These are phyloP conservation scores for Aegle marmelos DNA, from an alignment of 345 rosid genomes.

Conservation along the genomic window DNA sequence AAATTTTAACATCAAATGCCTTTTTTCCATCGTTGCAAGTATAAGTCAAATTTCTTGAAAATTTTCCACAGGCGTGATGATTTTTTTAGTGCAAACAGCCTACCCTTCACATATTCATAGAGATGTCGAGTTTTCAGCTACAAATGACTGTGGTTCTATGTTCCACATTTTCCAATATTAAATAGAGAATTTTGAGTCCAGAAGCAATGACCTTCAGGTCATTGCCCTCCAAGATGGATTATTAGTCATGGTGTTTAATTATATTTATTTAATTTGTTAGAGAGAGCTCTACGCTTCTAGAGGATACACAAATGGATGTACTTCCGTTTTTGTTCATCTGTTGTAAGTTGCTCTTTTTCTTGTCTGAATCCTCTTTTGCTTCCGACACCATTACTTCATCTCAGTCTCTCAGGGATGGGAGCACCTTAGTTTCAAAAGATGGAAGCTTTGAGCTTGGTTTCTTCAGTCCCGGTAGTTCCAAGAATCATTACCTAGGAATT, in stretches of 20 bases:
- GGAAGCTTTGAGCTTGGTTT: conserved; percentile 27
- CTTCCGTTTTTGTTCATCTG: neutral
- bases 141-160: too few species aligned
- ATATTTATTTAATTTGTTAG: neutral
- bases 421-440: conserved; percentile 3
- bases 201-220: neutral
- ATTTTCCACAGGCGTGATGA: too few species aligned
- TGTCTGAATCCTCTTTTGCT: conserved; percentile 2
- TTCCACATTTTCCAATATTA: too few species aligned
- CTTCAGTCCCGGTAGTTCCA: conserved; percentile 42
- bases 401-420: neutral
- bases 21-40: too few species aligned
- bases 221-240: neutral
- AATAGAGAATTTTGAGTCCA: too few species aligned
- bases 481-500: conserved; percentile 45
- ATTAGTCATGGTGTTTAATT: neutral
- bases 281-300: neutral
- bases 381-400: neutral
- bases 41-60: too few species aligned
- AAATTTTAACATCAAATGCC: too few species aligned
- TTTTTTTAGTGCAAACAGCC: too few species aligned
- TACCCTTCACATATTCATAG: too few species aligned
- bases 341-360: neutral
- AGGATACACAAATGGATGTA: neutral
- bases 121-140: fast-evolving